Percentiles rank a stretch among this genome's conserved stretches.
Evolutionary conservation across 306 rosid species (phyloP).

Genomic region (Sicyos edulis): DNA sequence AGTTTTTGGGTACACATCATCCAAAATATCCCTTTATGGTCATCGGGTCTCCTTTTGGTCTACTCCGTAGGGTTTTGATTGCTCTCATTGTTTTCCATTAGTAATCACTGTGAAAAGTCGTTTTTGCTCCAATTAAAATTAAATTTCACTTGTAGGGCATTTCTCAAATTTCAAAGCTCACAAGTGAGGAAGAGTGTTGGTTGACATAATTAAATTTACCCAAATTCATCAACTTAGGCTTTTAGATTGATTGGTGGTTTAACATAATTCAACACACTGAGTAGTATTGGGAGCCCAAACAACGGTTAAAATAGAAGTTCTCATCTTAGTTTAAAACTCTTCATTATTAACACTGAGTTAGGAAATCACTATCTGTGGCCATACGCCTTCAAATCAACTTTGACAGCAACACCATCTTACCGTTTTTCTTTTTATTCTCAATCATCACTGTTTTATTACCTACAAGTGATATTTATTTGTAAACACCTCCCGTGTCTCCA

Average conservation of each 20-base stretch:
- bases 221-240: no score
- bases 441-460: not conserved
- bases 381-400: not conserved
- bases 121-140: no score
- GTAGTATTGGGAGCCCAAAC: not conserved
- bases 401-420: not conserved
- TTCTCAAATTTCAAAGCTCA: no score
- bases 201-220: no score
- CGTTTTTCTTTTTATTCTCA: not conserved
- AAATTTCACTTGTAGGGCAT: no score
- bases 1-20: not conserved
- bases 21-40: not conserved
- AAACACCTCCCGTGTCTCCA: no score
- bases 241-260: no score
- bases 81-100: not conserved
- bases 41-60: not conserved
- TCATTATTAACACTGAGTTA: not conserved
- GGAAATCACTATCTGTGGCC: not conserved
- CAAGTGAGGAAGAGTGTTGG: no score
- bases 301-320: not conserved
- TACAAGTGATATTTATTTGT: no score
- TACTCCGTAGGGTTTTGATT: not conserved
- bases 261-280: no score
- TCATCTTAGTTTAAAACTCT: not conserved
- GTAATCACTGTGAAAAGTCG: not conserved